A percentile compares a stretch with the other conserved stretches of the same genome.
These are phyloP conservation scores for Epichloe sp. DNA, from an alignment of 2,329 filamentous ascomycete genomes.

Conservation along the genomic window DNA sequence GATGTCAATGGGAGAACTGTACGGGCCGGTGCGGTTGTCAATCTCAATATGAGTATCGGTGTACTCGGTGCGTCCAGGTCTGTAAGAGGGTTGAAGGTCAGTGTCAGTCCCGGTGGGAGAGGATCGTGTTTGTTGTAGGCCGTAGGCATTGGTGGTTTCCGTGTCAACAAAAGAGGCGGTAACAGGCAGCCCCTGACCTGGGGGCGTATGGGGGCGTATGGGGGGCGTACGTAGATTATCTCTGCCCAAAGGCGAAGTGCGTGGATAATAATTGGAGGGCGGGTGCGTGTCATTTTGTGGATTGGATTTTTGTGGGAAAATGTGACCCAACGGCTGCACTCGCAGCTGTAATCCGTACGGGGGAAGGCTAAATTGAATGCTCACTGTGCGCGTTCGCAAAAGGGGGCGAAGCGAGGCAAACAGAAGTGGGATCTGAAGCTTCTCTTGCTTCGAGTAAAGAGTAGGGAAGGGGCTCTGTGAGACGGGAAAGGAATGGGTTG, in stretches of 20 bases:
- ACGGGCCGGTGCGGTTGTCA: slow-evolving; percentile 36
- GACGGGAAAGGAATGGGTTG: slow-evolving; percentile 7
- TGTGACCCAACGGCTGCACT: neutral
- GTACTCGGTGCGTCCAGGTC: slow-evolving; percentile 32
- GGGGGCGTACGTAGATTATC: slow-evolving; percentile 4
- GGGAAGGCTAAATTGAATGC: neutral
- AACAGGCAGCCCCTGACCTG: slow-evolving; percentile 10
- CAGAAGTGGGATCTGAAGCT: neutral
- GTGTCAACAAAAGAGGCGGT: slow-evolving; percentile 12
- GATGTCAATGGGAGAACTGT: slow-evolving; percentile 43
- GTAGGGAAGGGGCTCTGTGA: neutral
- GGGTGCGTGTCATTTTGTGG: slow-evolving; percentile 1
- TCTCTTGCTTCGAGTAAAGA: neutral
- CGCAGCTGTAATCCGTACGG: neutral
- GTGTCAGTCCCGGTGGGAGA: slow-evolving; percentile 5
- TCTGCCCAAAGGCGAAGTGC: slow-evolving; percentile 6
- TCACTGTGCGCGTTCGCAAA: neutral
- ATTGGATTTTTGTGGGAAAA: neutral
- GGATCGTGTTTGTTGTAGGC: slow-evolving; percentile 14
- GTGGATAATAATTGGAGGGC: slow-evolving; percentile 1
- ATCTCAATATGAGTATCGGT: slow-evolving; percentile 55
- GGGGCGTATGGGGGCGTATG: slow-evolving; percentile 1
- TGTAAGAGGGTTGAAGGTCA: slow-evolving; percentile 9
- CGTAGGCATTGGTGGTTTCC: slow-evolving; percentile 9
- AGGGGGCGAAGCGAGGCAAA: neutral